phyloP scores from a whole-genome alignment of 208 protist genomes.

The Leishmania arabica region DNA sequence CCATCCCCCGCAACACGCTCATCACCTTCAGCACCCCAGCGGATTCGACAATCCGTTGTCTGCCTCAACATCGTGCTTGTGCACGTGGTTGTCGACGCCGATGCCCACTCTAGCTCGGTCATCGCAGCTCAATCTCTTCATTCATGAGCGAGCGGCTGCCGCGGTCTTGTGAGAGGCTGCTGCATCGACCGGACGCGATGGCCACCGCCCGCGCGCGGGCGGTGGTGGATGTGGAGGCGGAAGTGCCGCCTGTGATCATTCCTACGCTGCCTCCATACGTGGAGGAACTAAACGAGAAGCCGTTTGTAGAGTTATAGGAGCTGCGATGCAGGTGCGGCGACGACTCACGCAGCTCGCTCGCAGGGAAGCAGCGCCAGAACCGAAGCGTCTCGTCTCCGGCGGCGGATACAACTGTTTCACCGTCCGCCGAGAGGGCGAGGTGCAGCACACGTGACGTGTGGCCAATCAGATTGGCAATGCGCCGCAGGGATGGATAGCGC shows the following conservation, averaged over 20 bases:
- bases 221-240: background rate
- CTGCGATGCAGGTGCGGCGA: conserved; percentile 25
- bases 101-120: background rate
- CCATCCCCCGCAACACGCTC: background rate
- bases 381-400: conserved; percentile 98
- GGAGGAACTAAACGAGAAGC: conserved; percentile 9
- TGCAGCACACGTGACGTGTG: conserved; percentile 99
- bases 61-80: background rate
- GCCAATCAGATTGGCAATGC: conserved; percentile 97
- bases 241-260: conserved; percentile 1
- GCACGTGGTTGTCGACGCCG: background rate
- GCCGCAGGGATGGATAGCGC: conserved; percentile 98
- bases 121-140: conserved; percentile 27
- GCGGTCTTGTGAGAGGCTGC: conserved; percentile 16
- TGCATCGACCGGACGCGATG: conserved; percentile 12
- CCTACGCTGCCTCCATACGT: conserved; percentile 1
- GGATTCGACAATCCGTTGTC: background rate
- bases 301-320: conserved; percentile 17
- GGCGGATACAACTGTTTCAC: conserved; percentile 96
- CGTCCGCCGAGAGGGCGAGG: conserved; percentile 97
- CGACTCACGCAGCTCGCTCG: conserved; percentile 24
- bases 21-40: background rate
- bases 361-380: conserved; percentile 92
- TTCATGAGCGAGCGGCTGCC: conserved; percentile 7
- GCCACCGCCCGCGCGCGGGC: conserved; percentile 4